A percentile compares a stretch with the other conserved stretches of the same genome.
phyloP scores from a whole-genome alignment of 169 alveolate genomes.

The Plasmodium falciparum region DNA sequence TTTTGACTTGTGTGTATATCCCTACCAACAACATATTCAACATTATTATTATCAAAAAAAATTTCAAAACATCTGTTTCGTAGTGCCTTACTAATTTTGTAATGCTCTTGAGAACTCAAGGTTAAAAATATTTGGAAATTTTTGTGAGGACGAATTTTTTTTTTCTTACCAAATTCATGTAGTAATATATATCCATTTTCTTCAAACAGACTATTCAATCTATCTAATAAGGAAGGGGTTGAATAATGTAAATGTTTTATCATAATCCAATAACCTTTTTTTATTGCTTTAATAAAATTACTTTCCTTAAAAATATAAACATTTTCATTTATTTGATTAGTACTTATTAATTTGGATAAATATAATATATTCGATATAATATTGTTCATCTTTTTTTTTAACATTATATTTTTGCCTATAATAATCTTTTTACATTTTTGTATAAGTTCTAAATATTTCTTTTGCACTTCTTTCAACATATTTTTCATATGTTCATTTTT shows the following conservation, averaged over 20 bases:
- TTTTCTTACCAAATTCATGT: constrained; percentile 87
- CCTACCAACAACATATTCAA: constrained; percentile 2
- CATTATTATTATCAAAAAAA: constrained; percentile 48
- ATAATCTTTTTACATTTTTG: not conserved
- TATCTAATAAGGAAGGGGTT: constrained; percentile 94
- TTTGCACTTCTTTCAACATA: not conserved
- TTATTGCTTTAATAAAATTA: constrained; percentile 90
- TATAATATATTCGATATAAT: constrained; percentile 8
- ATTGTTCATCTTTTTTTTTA: constrained; percentile 8
- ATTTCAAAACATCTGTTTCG: constrained; percentile 94
- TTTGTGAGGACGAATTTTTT: constrained; percentile 89
- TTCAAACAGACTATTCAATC: constrained; percentile 95
- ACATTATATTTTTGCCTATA: not conserved
- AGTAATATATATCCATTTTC: constrained; percentile 85
- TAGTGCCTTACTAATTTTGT: constrained; percentile 89
- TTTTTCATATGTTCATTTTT: not conserved
- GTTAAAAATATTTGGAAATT: constrained; percentile 93
- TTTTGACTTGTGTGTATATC: too few relatives aligned
- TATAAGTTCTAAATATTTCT: constrained; percentile 4
- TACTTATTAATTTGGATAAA: constrained; percentile 18
- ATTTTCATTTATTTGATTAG: constrained; percentile 66
- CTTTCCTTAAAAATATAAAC: constrained; percentile 89
- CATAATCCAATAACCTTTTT: constrained; percentile 94
- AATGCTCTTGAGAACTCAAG: constrained; percentile 78
- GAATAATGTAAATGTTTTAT: constrained; percentile 92